A percentile compares a stretch with the other conserved stretches of the same genome.
Evolutionary conservation across 305 asterid species (phyloP).

Genomic region (Striga hermonthica): DNA sequence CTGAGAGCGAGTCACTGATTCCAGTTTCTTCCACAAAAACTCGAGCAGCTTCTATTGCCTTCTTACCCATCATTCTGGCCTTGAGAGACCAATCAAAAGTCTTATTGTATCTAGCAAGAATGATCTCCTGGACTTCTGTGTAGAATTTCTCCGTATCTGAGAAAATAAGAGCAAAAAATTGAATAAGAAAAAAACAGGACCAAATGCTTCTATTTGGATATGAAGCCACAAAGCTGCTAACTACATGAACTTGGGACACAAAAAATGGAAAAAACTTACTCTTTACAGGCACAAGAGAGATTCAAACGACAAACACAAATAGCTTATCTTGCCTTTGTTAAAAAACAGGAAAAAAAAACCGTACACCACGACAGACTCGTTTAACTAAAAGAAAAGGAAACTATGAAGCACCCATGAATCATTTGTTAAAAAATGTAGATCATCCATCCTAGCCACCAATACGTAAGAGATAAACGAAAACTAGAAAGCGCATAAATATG

Average conservation of each 20-base stretch:
- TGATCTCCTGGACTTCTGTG: constrained; percentile 84
- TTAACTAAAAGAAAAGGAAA: not conserved
- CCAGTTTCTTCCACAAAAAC: constrained; percentile 89
- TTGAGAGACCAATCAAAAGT: constrained; percentile 94
- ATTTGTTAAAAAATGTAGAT: not conserved
- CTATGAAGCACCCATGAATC: not conserved
- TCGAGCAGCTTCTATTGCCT: constrained; percentile 93
- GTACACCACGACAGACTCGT: too few species aligned
- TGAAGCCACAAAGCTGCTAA: constrained; percentile 22
- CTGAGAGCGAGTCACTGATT: constrained; percentile 62
- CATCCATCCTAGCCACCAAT: not conserved
- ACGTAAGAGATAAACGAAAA: too few species aligned
- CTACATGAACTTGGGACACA: not conserved
- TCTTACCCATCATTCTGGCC: constrained; percentile 98
- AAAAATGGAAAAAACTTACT: not conserved
- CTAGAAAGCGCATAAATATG: constrained; percentile 4
- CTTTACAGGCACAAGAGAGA: not conserved
- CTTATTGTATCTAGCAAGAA: constrained; percentile 82
- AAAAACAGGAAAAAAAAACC: not conserved
- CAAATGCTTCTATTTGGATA: constrained; percentile 9
- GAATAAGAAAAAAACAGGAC: constrained; percentile 5
- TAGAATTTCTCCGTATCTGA: constrained; percentile 94
- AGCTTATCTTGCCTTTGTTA: not conserved
- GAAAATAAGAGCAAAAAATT: not conserved
- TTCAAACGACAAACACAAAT: not conserved